Conservation (phyloP, 768 basidiomycete species). For the Xerocomellus intermedius region DNA sequence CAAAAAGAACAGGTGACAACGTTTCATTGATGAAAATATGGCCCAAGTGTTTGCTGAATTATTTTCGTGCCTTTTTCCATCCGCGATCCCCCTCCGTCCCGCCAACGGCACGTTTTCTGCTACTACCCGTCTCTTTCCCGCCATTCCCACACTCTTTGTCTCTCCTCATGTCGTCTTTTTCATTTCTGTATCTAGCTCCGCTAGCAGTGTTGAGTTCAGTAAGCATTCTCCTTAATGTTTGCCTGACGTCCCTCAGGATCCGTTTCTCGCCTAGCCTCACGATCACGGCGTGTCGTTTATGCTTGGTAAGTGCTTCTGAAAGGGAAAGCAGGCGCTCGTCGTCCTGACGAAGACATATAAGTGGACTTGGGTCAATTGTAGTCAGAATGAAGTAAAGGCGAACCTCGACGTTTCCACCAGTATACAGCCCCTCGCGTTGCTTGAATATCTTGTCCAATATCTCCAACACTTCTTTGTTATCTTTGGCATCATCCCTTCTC, state of each 20-base stretch:
- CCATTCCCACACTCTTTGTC: background rate
- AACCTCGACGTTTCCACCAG: constrained; percentile 42
- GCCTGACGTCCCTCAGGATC: constrained; percentile 44
- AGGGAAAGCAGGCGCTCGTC: constrained; percentile 43
- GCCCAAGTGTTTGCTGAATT: background rate
- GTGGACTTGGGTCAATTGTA: background rate
- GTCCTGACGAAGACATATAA: constrained; percentile 37
- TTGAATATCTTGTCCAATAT: constrained; percentile 50
- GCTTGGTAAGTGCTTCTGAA: constrained; percentile 33
- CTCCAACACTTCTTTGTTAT: constrained; percentile 35
- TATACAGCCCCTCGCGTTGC: constrained; percentile 45
- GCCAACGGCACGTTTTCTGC: constrained; percentile 18
- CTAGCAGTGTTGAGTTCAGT: background rate
- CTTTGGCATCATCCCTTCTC: constrained; percentile 1
- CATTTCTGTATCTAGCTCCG: background rate
- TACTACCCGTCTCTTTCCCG: background rate
- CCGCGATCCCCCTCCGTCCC: constrained; percentile 4
- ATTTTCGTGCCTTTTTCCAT: constrained; percentile 22
- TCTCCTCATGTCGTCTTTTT: constrained; percentile 1
- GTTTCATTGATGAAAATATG: background rate
- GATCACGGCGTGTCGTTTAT: constrained; percentile 60
- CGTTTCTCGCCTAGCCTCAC: constrained; percentile 82
- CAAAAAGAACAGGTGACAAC: background rate
- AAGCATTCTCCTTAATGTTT: constrained; percentile 7
- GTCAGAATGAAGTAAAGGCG: background rate